Conservation (phyloP, 179 eudicot species). For the Corrigiola litoralis region DNA sequence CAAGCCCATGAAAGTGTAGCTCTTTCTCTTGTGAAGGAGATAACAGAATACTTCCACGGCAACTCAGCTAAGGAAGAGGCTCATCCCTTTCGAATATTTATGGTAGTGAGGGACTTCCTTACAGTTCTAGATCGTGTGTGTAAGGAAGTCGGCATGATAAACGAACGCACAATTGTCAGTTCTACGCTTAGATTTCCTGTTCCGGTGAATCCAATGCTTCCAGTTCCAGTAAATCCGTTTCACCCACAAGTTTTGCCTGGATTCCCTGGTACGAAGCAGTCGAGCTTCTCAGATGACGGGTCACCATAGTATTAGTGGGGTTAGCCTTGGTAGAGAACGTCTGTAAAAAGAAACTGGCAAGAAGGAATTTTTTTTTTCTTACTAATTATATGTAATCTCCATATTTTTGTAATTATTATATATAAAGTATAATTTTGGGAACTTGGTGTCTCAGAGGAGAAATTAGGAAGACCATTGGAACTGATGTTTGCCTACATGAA, state of each 20-base stretch:
- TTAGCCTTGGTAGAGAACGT: conserved; percentile 26
- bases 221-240: conserved; percentile 72
- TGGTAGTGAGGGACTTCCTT: conserved; percentile 88
- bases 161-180: conserved; percentile 56
- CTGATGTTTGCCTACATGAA: too few relatives aligned
- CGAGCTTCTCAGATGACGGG: conserved; percentile 53
- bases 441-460: background rate
- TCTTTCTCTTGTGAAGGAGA: conserved; percentile 92
- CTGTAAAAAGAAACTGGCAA: conserved; percentile 31
- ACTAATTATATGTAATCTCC: conserved; percentile 24
- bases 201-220: conserved; percentile 75
- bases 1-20: conserved; percentile 90
- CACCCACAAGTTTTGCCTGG: conserved; percentile 49
- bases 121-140: conserved; percentile 76
- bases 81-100: conserved; percentile 88
- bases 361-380: conserved; percentile 21
- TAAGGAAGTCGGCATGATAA: conserved; percentile 83
- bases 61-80: conserved; percentile 98
- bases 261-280: conserved; percentile 37
- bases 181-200: conserved; percentile 68
- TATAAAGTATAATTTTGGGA: conserved; percentile 34
- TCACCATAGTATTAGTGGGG: conserved; percentile 27
- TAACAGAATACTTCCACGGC: conserved; percentile 96
- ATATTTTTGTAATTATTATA: conserved; percentile 30
- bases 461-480: background rate